Percentiles rank a stretch among this genome's conserved stretches.
These are phyloP conservation scores for Globisporangium abappressorium DNA, from an alignment of 352 stramenopile species.

Conservation along the genomic window DNA sequence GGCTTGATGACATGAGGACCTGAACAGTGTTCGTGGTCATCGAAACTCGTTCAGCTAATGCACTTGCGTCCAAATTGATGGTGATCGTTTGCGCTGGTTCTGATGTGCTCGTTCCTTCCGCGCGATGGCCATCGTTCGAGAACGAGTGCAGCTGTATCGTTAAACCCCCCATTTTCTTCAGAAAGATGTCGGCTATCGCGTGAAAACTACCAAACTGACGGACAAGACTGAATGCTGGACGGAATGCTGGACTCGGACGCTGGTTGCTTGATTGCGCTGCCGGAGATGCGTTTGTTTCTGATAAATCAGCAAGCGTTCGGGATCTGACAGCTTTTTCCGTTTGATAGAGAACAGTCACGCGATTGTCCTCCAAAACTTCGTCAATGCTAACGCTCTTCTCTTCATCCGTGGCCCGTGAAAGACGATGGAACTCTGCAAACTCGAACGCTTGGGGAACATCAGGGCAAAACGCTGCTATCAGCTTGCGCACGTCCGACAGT, in stretches of 20 bases:
- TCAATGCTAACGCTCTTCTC: neutral
- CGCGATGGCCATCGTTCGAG: neutral
- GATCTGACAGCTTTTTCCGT: neutral
- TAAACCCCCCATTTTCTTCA: neutral
- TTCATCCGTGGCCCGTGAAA: neutral
- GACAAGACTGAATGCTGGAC: slow-evolving; percentile 5
- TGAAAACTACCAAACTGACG: slow-evolving; percentile 4
- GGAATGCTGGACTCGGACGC: neutral
- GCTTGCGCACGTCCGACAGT: slow-evolving; percentile 28
- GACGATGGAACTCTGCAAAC: slow-evolving; percentile 10
- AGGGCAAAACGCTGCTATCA: slow-evolving; percentile 24
- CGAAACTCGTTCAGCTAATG: neutral
- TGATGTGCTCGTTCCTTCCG: neutral
- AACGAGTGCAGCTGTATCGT: slow-evolving; percentile 6
- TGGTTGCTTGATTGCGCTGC: neutral
- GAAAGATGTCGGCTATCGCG: neutral
- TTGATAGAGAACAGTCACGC: neutral
- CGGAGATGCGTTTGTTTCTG: neutral
- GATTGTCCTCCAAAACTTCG: neutral
- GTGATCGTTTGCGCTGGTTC: neutral
- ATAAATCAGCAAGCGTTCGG: neutral
- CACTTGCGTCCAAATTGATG: slow-evolving; percentile 1
- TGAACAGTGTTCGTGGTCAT: slow-evolving; percentile 25
- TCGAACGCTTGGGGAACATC: slow-evolving; percentile 22
- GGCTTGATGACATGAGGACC: slow-evolving; percentile 21